These are phyloP conservation scores for Boechera divaricarpa DNA, from an alignment of 345 rosid genomes.

Conservation along the genomic window DNA sequence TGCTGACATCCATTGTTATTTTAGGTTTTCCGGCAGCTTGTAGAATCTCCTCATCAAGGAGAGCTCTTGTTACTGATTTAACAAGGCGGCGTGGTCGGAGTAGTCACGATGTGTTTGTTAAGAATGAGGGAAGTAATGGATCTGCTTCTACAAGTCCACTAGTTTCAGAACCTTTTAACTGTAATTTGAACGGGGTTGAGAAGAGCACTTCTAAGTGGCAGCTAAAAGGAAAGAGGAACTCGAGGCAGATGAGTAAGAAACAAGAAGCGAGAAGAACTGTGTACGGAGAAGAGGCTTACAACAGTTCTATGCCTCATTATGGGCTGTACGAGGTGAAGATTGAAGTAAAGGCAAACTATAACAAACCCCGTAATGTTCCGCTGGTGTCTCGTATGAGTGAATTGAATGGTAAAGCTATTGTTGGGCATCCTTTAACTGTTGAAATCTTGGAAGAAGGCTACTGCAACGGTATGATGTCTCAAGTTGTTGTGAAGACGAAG, in stretches of 20 bases:
- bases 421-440: conserved; percentile 81
- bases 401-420: conserved; percentile 77
- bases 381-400: conserved; percentile 89
- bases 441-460: conserved; percentile 56
- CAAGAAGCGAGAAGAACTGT: conserved; percentile 57
- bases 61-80: conserved; percentile 50
- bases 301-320: conserved; percentile 33
- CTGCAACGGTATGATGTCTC: conserved; percentile 36
- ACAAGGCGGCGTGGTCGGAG: conserved; percentile 57
- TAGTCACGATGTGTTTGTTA: conserved; percentile 49
- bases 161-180: conserved; percentile 41
- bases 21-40: conserved; percentile 31
- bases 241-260: conserved; percentile 73
- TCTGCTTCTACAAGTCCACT: conserved; percentile 55
- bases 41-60: conserved; percentile 34
- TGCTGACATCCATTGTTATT: conserved; percentile 14
- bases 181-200: conserved; percentile 63
- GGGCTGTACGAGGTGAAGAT: conserved; percentile 67
- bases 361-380: conserved; percentile 75
- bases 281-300: conserved; percentile 55
- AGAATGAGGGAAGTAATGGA: conserved; percentile 56
- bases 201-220: conserved; percentile 87
- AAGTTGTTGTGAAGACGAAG: conserved; percentile 39
- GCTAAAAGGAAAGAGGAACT: conserved; percentile 92
- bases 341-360: conserved; percentile 72